phyloP scores from a whole-genome alignment of 2,329 filamentous ascomycete species.

The Trichoderma oligosporum region DNA sequence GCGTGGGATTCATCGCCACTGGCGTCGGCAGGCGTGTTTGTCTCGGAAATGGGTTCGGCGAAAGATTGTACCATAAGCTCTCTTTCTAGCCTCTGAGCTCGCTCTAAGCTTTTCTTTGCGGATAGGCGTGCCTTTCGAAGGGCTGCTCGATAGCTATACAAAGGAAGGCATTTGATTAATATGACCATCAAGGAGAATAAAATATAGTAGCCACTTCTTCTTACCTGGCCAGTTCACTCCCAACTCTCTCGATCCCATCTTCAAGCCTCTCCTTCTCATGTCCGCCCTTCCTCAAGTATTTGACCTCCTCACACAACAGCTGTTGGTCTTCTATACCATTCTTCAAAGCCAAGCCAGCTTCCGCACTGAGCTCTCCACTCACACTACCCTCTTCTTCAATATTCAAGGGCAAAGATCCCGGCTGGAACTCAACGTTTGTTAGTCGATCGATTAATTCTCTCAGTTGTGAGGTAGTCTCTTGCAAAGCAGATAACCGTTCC shows the following conservation, averaged over 20 bases:
- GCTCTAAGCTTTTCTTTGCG: conserved; percentile 70
- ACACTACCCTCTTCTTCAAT: conserved; percentile 49
- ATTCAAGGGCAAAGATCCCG: conserved; percentile 52
- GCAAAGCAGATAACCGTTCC: conserved; percentile 56
- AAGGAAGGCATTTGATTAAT: background rate
- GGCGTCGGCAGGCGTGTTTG: conserved; percentile 30
- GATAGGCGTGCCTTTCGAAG: conserved; percentile 80
- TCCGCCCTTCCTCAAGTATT: conserved; percentile 57
- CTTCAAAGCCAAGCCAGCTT: conserved; percentile 75
- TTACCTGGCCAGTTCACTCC: conserved; percentile 68
- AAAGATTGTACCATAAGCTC: conserved; percentile 69
- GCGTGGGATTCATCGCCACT: conserved; percentile 17
- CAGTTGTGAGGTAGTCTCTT: conserved; percentile 58
- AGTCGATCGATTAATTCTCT: conserved; percentile 58
- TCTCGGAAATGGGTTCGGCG: conserved; percentile 40
- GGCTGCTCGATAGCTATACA: conserved; percentile 51
- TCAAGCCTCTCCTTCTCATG: conserved; percentile 62
- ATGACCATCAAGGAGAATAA: too few species aligned
- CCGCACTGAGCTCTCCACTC: conserved; percentile 68
- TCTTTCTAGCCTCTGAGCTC: conserved; percentile 71
- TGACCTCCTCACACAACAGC: conserved; percentile 70
- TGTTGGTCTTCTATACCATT: conserved; percentile 82
- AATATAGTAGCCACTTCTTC: too few species aligned
- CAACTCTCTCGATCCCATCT: conserved; percentile 63
- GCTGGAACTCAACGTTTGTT: conserved; percentile 54